Evolutionary conservation across 2,329 filamentous ascomycete species (phyloP), one percentile per base, ranked within the genome.

Genomic region (Kalmusia sp.): DNA sequence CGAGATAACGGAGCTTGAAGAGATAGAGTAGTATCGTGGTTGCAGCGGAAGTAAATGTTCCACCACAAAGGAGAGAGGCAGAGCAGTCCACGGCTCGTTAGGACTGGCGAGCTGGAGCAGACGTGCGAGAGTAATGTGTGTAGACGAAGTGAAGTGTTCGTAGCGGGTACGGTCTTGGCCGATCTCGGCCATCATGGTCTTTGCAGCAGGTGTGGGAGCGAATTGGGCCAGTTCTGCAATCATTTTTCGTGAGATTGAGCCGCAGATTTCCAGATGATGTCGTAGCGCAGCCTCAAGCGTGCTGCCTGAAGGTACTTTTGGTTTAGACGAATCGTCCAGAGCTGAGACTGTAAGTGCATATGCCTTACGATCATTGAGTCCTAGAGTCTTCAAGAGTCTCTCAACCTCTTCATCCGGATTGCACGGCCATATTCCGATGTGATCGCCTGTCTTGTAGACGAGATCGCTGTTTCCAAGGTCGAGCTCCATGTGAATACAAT

Each of bases 231-330:
- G 59, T 2, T 69, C 59, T 2, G 68, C 53, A 8, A 78, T 61
- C 4, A 67, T 71, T 39, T 79, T 76, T 43, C 77, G 66, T 1
- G 76, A 68, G 3, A 80, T 66, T 1, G 75, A 72, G 1, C 66
- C 76, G 54, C 76, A 71, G 54, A 81, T 77, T 49, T 82, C 80
- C 1, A 82, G 73, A 49, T 82, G 78, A 55, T 80, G 70, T 4
- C 71, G 66, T 56, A 82, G 75, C 3, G 79, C 68, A 0, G 73
- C 72, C 1, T 73, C 58, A 4, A 74, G 58, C 0, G 76, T 76
- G 0, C 74, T 78, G 0, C 75, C 75, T 2, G 72, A 75, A 1
- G 77, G 78, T 0, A 80, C 48, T 33, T 68, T 72, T n/a, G 63
- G 58, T 52, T 71, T 74, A 34, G 63, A 57, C 7, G 57, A 65